Percentiles rank a stretch among this genome's conserved stretches.
phyloP scores from a whole-genome alignment of 768 basidiomycete species.

The Serpula lacrymans region DNA sequence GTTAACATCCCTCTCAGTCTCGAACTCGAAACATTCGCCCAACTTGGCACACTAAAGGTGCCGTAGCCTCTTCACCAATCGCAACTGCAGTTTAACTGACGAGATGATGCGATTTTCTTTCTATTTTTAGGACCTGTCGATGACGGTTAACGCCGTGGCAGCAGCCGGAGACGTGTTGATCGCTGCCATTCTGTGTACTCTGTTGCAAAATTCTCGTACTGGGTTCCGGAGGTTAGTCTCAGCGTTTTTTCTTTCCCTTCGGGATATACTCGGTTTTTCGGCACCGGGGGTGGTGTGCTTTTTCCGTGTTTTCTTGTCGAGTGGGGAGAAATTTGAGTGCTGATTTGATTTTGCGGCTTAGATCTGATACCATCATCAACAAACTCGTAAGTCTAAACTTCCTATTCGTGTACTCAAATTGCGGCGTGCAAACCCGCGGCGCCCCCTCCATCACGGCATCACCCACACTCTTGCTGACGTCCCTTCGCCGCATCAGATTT shows the following conservation, averaged over 20 bases:
- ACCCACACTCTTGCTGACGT: too few species aligned
- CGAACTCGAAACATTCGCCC: slow-evolving; percentile 33
- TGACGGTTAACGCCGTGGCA: slow-evolving; percentile 49
- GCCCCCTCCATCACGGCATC: too few species aligned
- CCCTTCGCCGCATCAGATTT: slow-evolving; percentile 42
- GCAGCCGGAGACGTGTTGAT: slow-evolving; percentile 48
- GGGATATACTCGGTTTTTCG: too few species aligned
- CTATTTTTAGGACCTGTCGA: slow-evolving; percentile 36
- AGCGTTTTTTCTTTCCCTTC: too few species aligned
- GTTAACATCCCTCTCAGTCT: slow-evolving; percentile 30
- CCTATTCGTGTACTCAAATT: too few species aligned
- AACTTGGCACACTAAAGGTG: slow-evolving; percentile 46
- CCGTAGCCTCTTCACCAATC: neutral
- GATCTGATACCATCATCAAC: slow-evolving; percentile 51
- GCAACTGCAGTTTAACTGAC: neutral
- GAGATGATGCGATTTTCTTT: neutral
- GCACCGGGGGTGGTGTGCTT: too few species aligned
- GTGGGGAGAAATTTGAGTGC: too few species aligned
- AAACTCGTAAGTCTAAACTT: slow-evolving; percentile 34
- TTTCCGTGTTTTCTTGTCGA: too few species aligned
- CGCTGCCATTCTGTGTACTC: slow-evolving; percentile 40
- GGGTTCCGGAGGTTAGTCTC: slow-evolving; percentile 48
- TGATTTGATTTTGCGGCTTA: too few species aligned
- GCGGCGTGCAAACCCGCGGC: too few species aligned
- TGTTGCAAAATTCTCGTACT: slow-evolving; percentile 47